Conservation (phyloP, 345 rosid genomes). For the Citrus maxima region DNA sequence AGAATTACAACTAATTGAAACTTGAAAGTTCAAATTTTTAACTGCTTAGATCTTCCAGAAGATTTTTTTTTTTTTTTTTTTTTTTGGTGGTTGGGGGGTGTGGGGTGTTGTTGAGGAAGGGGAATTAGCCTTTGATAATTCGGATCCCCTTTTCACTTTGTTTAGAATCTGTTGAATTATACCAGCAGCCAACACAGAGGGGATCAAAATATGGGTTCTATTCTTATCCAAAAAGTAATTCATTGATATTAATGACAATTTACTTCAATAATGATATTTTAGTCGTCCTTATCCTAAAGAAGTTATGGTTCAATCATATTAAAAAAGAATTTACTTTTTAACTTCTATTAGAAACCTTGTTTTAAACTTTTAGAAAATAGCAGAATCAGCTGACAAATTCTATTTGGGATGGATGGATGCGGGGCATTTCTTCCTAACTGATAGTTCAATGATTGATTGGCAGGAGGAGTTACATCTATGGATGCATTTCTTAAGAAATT, state of each 20-base stretch:
- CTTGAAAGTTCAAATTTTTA: neutral
- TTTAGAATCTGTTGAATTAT: neutral
- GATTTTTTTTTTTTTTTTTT: neutral
- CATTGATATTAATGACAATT: neutral
- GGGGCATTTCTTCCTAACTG: neutral
- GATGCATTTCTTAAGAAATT: conserved; percentile 73
- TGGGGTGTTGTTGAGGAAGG: too few species aligned
- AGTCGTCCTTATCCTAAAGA: too few species aligned
- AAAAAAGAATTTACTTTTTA: neutral
- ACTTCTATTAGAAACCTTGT: neutral
- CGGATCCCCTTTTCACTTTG: neutral
- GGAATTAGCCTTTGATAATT: neutral
- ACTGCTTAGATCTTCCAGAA: neutral
- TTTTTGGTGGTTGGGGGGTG: too few species aligned
- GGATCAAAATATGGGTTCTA: neutral
- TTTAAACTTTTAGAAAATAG: neutral
- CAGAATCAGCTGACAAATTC: neutral
- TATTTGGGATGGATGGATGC: neutral
- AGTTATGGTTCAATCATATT: neutral
- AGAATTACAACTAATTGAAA: neutral
- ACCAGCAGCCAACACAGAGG: neutral
- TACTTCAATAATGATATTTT: neutral
- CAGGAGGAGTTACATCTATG: conserved; percentile 94
- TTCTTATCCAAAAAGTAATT: neutral
- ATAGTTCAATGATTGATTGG: conserved; percentile 5